phyloP scores from a whole-genome alignment of 2,329 filamentous ascomycete genomes.

The Rugonectria rugulosa region DNA sequence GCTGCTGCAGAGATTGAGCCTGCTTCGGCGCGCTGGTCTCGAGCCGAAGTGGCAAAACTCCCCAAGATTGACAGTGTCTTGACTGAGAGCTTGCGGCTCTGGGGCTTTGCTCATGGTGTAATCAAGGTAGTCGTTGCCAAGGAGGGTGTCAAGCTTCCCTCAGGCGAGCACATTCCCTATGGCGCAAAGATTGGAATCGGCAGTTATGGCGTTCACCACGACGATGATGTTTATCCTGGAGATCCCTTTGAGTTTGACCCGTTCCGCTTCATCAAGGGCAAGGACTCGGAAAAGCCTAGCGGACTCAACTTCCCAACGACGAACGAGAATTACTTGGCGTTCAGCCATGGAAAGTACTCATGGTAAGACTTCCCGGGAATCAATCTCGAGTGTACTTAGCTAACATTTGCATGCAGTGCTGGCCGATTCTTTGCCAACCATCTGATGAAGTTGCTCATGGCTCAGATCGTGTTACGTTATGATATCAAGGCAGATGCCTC shows the following conservation, averaged over 20 bases:
- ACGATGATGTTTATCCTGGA: not conserved
- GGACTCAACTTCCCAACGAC: not conserved
- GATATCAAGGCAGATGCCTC: not conserved
- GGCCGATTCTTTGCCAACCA: not conserved
- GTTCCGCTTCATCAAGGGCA: not conserved
- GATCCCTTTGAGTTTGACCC: not conserved
- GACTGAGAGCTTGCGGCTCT: not conserved
- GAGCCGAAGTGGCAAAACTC: not conserved
- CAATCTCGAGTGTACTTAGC: too few relatives aligned
- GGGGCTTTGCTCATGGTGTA: not conserved
- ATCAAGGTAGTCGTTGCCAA: not conserved
- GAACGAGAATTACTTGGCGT: not conserved
- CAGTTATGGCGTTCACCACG: not conserved
- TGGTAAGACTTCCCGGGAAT: too few relatives aligned
- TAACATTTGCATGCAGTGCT: not conserved
- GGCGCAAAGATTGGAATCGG: slow-evolving; percentile 1
- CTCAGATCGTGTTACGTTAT: not conserved
- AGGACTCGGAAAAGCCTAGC: not conserved
- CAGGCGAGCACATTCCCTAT: not conserved
- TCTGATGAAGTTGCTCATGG: not conserved
- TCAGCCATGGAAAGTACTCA: not conserved
- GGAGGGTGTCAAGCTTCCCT: not conserved
- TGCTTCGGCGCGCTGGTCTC: not conserved
- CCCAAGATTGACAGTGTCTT: slow-evolving; percentile 1
- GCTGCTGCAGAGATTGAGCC: not conserved